Evolutionary conservation across 192 early-diverging fungal genomes (phyloP), one percentile per base, ranked within the genome.

Genomic region (Backusella circina): DNA sequence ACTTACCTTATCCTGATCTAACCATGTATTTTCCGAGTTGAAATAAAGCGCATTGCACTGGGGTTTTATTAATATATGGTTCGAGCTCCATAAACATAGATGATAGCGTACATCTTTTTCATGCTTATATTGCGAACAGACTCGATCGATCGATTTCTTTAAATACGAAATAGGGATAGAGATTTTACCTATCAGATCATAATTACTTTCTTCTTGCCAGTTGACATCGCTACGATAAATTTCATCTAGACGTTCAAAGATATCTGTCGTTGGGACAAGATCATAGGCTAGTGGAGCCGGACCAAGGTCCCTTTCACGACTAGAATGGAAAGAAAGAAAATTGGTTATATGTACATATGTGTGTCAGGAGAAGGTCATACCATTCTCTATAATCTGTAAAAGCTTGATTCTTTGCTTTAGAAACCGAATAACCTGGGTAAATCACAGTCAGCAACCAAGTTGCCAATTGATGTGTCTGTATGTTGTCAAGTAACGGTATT

Each of bases 321-420:
- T 68, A 26, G 54, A 23, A 28, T 61, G 54, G 26, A 61, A 28
- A 57, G 23, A 26, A 26, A 57, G 9, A 57, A 10, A 57, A 12
- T 57, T 21, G 7, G 51, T 23, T 8, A 54, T 7, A 23, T 54
- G 23, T 21, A 54, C 10, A 41, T 12, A 41, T 41, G n/a, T n/a
- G 10, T 32, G 6, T 21, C 21, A 36, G 12, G 35, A 12, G 7
- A 36, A 68, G 21, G 15, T 23, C 16, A 21, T 68, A 68, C 67
- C 67, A 38, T 36, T 38, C 32, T 68, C 67, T 33, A 68, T 68
- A 68, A 35, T 68, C 67, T 26, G 33, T 68, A n/a, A 36, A 68
- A 23, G 67, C 67, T 68, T 36, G 32, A 68, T 68, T 68, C 4
- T 68, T 68, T 38, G 67, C 67, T 38, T 68, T 68, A 36, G 33